Base-by-base conservation (phyloP, 352 stramenopile genomes). In the Pythium biforme region DNA sequence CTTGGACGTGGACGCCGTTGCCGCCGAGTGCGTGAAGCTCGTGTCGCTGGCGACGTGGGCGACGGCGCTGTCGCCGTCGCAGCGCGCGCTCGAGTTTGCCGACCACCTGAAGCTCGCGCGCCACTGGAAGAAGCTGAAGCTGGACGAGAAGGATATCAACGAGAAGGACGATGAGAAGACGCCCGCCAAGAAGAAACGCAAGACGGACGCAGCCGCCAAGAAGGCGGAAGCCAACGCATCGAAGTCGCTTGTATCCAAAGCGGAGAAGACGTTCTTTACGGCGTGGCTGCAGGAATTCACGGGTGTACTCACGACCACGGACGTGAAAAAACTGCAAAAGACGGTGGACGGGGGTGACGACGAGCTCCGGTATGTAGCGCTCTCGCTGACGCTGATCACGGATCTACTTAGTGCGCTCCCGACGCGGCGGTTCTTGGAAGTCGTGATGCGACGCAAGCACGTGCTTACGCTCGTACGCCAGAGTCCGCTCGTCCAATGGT, bases 381-480 rank as follows among this genome's bases (percentile, higher is more conserved):
- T 89, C 15, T 88, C 88, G 40, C 55, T 98, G 57, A 82, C 83
- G 46, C 71, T 97, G 34, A 57, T 96, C 37, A 83, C 81, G 26
- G 91, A 98, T 43, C 68, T 98, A 10, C 72, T 98, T 50, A 79
- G 65, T 25, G 88, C 97, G 66, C 68, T 96, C 2, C 82, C 91
- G n/a, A 98, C 93, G 22, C 87, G 92, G n/a, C 85, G 88, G 39
- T 96, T 95, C 45, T 66, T 97, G 12, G 64, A 79, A 40, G 73
- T 75, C 15, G 66, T 96, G 40, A 55, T 97, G 37, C 70, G 85
- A 3, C 81, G 89, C 49, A 53, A 68, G 27, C 89, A 94, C 50
- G 53, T 96, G 26, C 40, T 81, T 2, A 66, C 74, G 19, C 41
- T 48, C 11, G 68, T 88, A 22, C 66, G 69, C 5, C 70, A 70